These are phyloP conservation scores for Diplotaxis tenuifolia DNA, from an alignment of 345 rosid species.

Conservation along the genomic window DNA sequence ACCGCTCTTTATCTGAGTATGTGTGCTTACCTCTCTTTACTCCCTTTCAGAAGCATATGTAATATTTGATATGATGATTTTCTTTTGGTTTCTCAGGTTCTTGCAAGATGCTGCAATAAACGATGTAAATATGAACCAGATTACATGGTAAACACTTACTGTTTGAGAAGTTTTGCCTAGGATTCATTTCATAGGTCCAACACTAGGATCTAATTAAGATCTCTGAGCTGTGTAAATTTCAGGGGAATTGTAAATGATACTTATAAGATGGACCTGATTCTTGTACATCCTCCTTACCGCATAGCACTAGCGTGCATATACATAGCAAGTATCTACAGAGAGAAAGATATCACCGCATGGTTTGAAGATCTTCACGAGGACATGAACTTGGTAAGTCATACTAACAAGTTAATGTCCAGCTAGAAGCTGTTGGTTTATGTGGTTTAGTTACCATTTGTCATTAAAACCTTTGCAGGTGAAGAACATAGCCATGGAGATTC, in stretches of 20 bases:
- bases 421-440: not conserved
- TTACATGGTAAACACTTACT: conserved; percentile 58
- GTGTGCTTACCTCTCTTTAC: conserved; percentile 28
- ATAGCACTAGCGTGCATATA: conserved; percentile 88
- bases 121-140: conserved; percentile 64
- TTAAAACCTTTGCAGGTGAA: conserved; percentile 41
- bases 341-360: conserved; percentile 84
- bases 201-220: not conserved
- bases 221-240: not conserved
- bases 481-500: conserved; percentile 51
- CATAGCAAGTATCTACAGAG: conserved; percentile 70
- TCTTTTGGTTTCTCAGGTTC: conserved; percentile 45
- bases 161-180: not conserved
- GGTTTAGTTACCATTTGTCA: not conserved
- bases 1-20: conserved; percentile 83
- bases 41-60: not conserved
- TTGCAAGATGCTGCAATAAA: conserved; percentile 75
- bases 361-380: conserved; percentile 92
- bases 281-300: conserved; percentile 81
- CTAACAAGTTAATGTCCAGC: not conserved
- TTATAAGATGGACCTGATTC: conserved; percentile 92
- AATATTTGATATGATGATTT: not conserved
- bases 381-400: conserved; percentile 77
- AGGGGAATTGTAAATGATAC: conserved; percentile 96
- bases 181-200: not conserved